phyloP scores from a whole-genome alignment of 1,139 yeast genomes.

The Hyphopichia pseudoburtonii region DNA sequence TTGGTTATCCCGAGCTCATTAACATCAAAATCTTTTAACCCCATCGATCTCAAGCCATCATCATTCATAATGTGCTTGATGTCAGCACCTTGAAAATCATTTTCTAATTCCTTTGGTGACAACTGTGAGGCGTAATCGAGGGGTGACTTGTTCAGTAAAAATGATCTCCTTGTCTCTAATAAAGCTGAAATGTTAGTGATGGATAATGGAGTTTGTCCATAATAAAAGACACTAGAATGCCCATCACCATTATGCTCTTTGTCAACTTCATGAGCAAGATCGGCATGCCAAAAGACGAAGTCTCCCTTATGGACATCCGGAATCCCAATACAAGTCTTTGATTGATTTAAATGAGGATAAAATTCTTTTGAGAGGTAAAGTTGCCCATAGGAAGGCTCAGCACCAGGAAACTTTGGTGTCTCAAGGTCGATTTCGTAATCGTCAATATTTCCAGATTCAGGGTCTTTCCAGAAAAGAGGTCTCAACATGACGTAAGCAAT shows the following conservation, averaged over 20 bases:
- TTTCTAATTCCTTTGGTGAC: slow-evolving; percentile 7
- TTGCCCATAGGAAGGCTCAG: slow-evolving; percentile 20
- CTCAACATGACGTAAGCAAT: slow-evolving; percentile 44
- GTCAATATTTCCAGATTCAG: slow-evolving; percentile 12
- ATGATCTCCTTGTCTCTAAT: slow-evolving; percentile 14
- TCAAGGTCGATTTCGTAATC: slow-evolving; percentile 24
- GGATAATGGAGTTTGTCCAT: slow-evolving; percentile 8
- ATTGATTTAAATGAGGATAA: slow-evolving; percentile 29
- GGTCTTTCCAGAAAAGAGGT: slow-evolving; percentile 42
- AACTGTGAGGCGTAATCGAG: slow-evolving; percentile 16
- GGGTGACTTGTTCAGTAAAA: slow-evolving; percentile 15
- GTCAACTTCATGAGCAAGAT: slow-evolving; percentile 49
- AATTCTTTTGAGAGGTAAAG: slow-evolving; percentile 15
- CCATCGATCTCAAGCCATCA: slow-evolving; percentile 24
- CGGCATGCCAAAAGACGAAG: slow-evolving; percentile 53
- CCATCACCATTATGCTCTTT: slow-evolving; percentile 33
- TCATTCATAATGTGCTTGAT: slow-evolving; percentile 16
- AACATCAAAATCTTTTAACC: slow-evolving; percentile 18
- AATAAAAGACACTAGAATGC: slow-evolving; percentile 38
- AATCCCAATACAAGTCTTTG: slow-evolving; percentile 25
- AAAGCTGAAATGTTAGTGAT: slow-evolving; percentile 12
- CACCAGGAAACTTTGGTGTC: slow-evolving; percentile 24
- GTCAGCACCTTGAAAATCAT: slow-evolving; percentile 16
- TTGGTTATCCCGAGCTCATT: slow-evolving; percentile 15
- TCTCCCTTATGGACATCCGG: slow-evolving; percentile 41